These are phyloP conservation scores for Calophaca sinica DNA, from an alignment of 306 rosid genomes.

Conservation along the genomic window DNA sequence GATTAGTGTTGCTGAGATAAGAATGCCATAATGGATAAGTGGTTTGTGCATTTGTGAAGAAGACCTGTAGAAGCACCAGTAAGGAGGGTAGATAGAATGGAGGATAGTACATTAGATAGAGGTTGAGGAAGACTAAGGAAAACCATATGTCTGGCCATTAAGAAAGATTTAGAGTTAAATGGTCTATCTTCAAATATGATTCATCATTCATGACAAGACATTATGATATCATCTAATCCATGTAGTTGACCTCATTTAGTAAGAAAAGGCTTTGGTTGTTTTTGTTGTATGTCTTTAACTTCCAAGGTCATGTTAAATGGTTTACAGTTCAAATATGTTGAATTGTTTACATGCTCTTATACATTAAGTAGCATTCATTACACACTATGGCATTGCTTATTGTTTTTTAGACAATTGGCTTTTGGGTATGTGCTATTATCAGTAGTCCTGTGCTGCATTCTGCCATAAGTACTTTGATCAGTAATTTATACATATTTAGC, in stretches of 20 bases:
- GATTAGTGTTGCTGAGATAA: neutral
- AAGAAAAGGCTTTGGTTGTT: neutral
- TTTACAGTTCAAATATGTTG: conserved; percentile 5
- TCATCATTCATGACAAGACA: neutral
- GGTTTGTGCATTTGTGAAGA: neutral
- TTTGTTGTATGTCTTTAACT: neutral
- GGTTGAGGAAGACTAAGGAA: neutral
- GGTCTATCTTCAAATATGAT: neutral
- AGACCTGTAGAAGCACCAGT: neutral
- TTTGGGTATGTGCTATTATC: conserved; percentile 8
- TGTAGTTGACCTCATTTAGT: neutral
- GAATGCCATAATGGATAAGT: neutral
- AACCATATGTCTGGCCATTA: neutral
- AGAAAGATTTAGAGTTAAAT: neutral
- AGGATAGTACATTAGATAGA: conserved; percentile 4
- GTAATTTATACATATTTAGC: conserved; percentile 5
- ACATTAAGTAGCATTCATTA: neutral
- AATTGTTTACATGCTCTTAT: conserved; percentile 7
- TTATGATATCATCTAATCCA: neutral
- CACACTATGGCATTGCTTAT: conserved; percentile 7
- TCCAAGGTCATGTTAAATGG: neutral
- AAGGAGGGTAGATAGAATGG: neutral
- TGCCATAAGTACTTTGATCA: conserved; percentile 2
- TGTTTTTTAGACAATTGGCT: neutral
- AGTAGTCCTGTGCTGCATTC: conserved; percentile 15